phyloP scores from a whole-genome alignment of 148 eudicot genomes.

The Spergularia bocconei region DNA sequence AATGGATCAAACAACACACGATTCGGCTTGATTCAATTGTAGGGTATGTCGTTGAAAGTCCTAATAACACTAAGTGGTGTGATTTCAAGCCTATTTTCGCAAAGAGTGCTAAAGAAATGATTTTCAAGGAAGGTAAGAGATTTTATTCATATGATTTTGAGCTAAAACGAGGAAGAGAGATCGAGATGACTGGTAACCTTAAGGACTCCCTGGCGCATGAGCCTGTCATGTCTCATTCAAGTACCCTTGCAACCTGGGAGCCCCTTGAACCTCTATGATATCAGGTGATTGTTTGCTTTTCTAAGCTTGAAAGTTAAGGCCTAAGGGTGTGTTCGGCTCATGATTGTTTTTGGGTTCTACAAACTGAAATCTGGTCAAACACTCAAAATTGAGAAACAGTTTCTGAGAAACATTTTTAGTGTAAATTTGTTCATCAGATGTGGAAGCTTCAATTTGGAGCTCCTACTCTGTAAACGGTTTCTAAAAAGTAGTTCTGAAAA shows the following conservation, averaged over 20 bases:
- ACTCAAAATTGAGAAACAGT: no score
- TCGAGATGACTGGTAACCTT: conserved; percentile 18
- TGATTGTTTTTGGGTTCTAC: not conserved
- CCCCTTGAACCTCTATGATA: conserved; percentile 28
- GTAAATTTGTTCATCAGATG: no score
- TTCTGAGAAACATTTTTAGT: no score
- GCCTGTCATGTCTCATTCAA: conserved; percentile 26
- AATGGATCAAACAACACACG: conserved; percentile 39
- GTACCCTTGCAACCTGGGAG: conserved; percentile 41
- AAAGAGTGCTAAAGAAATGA: conserved; percentile 28
- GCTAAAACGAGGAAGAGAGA: conserved; percentile 25
- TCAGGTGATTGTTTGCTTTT: conserved; percentile 23
- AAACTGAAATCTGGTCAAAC: no score
- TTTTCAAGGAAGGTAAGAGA: conserved; percentile 23
- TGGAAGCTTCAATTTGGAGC: no score
- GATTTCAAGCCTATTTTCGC: conserved; percentile 19
- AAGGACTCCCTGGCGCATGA: not conserved
- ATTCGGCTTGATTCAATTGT: conserved; percentile 26
- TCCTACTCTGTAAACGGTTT: no score
- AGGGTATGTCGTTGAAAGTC: conserved; percentile 19
- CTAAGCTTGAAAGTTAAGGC: not conserved
- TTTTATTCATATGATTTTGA: conserved; percentile 32
- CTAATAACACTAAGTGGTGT: not conserved
- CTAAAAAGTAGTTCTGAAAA: no score
- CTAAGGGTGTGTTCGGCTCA: not conserved